Conservation (phyloP, 2,329 filamentous ascomycete species). For the Parastagonospora nodorum region DNA sequence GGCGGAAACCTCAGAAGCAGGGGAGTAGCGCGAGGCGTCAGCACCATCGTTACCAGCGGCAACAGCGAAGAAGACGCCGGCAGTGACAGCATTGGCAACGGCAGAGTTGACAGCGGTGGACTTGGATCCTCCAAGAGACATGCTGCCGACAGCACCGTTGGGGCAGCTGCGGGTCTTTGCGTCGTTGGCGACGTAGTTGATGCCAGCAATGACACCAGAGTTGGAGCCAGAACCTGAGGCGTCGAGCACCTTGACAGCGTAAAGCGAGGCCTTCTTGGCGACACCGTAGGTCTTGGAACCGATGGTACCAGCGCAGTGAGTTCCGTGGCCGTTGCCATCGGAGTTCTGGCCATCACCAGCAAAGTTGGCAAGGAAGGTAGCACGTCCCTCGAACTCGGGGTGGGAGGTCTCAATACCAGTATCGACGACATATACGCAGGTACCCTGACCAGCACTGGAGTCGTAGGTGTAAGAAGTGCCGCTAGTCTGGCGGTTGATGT, state of each 20-base stretch:
- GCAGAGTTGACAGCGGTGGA: constrained; percentile 47
- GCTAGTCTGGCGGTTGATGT: constrained; percentile 29
- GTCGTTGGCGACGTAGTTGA: constrained; percentile 44
- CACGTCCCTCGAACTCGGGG: constrained; percentile 48
- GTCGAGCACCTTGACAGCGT: constrained; percentile 49
- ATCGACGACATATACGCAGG: constrained; percentile 67
- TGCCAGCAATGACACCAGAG: constrained; percentile 48
- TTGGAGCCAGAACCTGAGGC: constrained; percentile 46
- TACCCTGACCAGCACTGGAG: constrained; percentile 42
- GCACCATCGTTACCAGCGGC: constrained; percentile 47
- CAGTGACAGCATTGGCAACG: constrained; percentile 40
- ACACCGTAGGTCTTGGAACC: constrained; percentile 47
- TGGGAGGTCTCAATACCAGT: constrained; percentile 66
- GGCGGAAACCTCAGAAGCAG: constrained; percentile 45
- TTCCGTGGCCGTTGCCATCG: constrained; percentile 49
- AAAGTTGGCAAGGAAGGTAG: constrained; percentile 45
- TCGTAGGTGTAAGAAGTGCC: constrained; percentile 47
- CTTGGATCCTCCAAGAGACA: constrained; percentile 48
- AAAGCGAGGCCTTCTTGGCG: constrained; percentile 46
- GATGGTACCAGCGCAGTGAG: constrained; percentile 45
- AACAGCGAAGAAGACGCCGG: constrained; percentile 48
- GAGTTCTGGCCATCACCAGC: constrained; percentile 41
- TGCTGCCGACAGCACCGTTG: constrained; percentile 44
- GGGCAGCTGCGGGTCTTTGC: constrained; percentile 41
- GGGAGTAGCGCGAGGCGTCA: constrained; percentile 42